Base-by-base conservation (phyloP, 1,284 basidiomycete species). In the Boletellus deceptivus region DNA sequence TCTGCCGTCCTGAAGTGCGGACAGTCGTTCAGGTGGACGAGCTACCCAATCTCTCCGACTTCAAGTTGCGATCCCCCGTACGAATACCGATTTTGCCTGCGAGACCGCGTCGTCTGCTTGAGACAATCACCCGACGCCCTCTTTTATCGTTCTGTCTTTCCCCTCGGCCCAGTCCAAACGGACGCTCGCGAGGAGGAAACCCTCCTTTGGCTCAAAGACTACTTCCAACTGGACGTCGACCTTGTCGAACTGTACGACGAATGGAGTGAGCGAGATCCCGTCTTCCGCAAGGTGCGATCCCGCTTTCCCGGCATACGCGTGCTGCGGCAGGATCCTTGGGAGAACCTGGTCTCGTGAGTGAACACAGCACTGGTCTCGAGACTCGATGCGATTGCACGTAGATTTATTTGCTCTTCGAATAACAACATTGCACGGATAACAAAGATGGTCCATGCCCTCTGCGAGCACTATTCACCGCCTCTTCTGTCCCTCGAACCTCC, bases 341-440 rank as follows among this genome's bases (percentile, higher is more conserved):
- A 98, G 71, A 95, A 90, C 60, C 77, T 97, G 24, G 72, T 97
- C 39, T 92, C 90, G 93, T 95, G 67, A 60, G 91, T 82, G 41
- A 38, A 41, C 33, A 51, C 34, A 45, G 38, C 18, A 45, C 27
- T 48, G n/a, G 29, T 49, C 46, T 45, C 18, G 33, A 36, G 34
- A 18, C 37, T 57, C 46, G 41, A 54, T 51, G 52, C 46, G 47
- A 51, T 38, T 33, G 27, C 52, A 35, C 40, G 44, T 55, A 96
- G 94, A 9, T 99, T 99, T 72, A 98, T 99, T 58, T 99, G 96
- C 64, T 98, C 94, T 16, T 93, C 94, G 1, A 99, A 98, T 65
- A 99, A 99, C 68, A 96, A 99, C 62, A 99, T 98, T 46, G 72
- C 82, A 3, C 86, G 94, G 1, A 98, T 97, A 63, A 89, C 91